Evolutionary conservation across 768 basidiomycete genomes (phyloP).

Genomic region (Suillus alpinus): DNA sequence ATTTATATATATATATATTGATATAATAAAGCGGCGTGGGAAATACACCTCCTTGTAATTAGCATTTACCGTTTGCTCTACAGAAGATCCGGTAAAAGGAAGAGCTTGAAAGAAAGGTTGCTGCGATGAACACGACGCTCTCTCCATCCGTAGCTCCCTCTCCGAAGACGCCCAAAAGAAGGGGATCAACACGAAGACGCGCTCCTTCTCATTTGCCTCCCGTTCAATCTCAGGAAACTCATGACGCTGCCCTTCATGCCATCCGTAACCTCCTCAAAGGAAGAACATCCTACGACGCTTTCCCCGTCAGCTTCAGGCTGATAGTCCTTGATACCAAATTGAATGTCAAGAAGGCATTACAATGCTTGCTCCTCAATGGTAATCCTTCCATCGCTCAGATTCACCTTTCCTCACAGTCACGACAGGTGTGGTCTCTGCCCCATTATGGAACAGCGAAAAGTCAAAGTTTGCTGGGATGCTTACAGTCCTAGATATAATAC

Average conservation of each 20-base stretch:
- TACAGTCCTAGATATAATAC: slow-evolving; percentile 98
- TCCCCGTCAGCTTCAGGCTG: slow-evolving; percentile 93
- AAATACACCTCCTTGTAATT: slow-evolving; percentile 5
- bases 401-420: background rate
- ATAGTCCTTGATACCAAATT: slow-evolving; percentile 96
- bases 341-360: slow-evolving; percentile 91
- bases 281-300: slow-evolving; percentile 91
- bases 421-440: slow-evolving; percentile 94
- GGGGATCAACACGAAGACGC: slow-evolving; percentile 54
- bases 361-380: slow-evolving; percentile 85
- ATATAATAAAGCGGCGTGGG: slow-evolving; percentile 1
- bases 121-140: slow-evolving; percentile 44
- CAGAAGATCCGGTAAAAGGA: background rate
- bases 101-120: background rate
- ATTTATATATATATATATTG: background rate
- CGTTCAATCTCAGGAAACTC: slow-evolving; percentile 51
- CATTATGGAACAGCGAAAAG: slow-evolving; percentile 94
- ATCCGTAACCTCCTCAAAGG: slow-evolving; percentile 84
- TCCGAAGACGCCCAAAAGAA: slow-evolving; percentile 50
- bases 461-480: slow-evolving; percentile 97
- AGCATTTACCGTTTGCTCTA: background rate
- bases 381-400: slow-evolving; percentile 2
- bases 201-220: slow-evolving; percentile 59
- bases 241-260: slow-evolving; percentile 62
- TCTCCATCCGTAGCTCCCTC: slow-evolving; percentile 42